phyloP scores from a whole-genome alignment of 1,139 yeast species.

The Sugiyamaella xylanicola region DNA sequence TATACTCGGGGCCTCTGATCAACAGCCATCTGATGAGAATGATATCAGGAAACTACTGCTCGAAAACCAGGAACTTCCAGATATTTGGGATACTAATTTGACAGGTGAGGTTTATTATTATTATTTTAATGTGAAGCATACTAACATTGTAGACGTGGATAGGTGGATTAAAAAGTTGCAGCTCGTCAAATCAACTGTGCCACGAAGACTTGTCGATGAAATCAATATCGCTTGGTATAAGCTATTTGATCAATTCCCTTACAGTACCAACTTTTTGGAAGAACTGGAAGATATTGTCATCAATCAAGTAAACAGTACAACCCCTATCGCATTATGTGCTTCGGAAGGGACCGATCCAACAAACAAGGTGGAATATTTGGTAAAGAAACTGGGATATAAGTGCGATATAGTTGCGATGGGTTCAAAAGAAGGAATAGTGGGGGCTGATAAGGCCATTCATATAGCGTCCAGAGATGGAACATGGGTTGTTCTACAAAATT shows the following conservation, averaged over 20 bases:
- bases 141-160: conserved; percentile 18
- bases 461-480: conserved; percentile 50
- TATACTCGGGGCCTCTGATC: background rate
- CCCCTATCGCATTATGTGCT: conserved; percentile 58
- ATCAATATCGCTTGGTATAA: conserved; percentile 26
- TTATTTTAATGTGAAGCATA: background rate
- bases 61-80: background rate
- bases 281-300: conserved; percentile 26
- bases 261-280: conserved; percentile 12
- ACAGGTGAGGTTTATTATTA: conserved; percentile 17
- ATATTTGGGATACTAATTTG: conserved; percentile 19
- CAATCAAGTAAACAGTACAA: conserved; percentile 30
- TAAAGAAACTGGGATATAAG: conserved; percentile 37
- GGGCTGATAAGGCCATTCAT: conserved; percentile 58
- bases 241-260: conserved; percentile 20
- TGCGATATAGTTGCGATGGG: conserved; percentile 69
- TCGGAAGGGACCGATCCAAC: conserved; percentile 71
- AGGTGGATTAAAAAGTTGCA: conserved; percentile 28
- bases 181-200: conserved; percentile 30
- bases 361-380: conserved; percentile 52
- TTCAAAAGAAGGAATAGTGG: conserved; percentile 62
- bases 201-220: conserved; percentile 30
- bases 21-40: background rate
- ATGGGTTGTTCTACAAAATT: conserved; percentile 79
- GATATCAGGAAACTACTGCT: background rate